These are phyloP conservation scores for Talaromyces albobiverticillius DNA, from an alignment of 2,329 filamentous ascomycete genomes.

Conservation along the genomic window DNA sequence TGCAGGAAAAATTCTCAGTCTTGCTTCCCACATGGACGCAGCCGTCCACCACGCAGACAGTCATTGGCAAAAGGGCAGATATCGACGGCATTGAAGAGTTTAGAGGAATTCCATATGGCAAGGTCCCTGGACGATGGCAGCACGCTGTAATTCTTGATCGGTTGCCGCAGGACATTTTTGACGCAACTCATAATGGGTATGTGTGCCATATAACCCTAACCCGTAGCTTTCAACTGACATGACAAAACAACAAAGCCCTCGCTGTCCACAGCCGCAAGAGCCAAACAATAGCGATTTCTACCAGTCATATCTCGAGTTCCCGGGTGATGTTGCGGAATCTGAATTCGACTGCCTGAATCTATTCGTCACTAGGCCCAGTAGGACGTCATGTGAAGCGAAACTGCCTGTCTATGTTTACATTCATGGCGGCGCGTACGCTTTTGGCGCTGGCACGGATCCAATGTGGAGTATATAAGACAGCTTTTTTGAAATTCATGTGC, in stretches of 20 bases:
- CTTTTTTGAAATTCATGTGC: neutral
- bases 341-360: conserved; percentile 5
- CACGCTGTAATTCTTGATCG: neutral
- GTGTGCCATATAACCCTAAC: neutral
- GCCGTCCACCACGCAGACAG: neutral
- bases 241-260: neutral
- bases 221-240: neutral
- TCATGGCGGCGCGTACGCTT: conserved; percentile 63
- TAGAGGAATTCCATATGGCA: conserved; percentile 71
- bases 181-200: conserved; percentile 3
- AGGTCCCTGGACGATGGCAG: conserved; percentile 51
- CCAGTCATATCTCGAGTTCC: conserved; percentile 2
- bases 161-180: neutral
- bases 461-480: neutral
- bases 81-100: conserved; percentile 61
- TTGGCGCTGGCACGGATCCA: conserved; percentile 54
- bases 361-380: neutral
- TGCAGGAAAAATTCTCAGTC: neutral
- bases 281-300: neutral
- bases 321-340: neutral
- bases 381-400: conserved; percentile 33
- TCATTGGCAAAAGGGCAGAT: neutral
- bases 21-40: neutral
- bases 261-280: neutral
- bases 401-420: conserved; percentile 70